Evolutionary conservation across 345 rosid species (phyloP), one percentile per base, ranked within the genome.

Genomic region (Acer saccharum): DNA sequence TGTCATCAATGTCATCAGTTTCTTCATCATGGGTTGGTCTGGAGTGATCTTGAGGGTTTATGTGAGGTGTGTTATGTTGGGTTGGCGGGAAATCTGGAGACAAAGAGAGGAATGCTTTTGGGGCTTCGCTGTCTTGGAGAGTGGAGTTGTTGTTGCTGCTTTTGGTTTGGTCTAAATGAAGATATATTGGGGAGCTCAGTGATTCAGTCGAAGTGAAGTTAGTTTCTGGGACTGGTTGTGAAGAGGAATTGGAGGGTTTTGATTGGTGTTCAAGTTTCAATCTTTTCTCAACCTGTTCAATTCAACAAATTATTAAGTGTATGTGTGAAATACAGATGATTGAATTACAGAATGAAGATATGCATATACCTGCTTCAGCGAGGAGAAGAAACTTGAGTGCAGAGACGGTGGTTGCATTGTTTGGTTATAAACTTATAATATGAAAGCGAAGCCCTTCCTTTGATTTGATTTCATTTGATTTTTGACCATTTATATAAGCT

Each of bases 261-360:
- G 81, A 32, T 58, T 20, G 76, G 43, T 21, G 55, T 79, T 86
- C 86, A 43, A 82, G 78, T 73, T 83, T 83, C 79, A 86, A 76
- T 73, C 89, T 82, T 82, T 85, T 86, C 79, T 88, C 84, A 32
- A 83, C 88, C 89, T 87, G 87, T 17, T 61, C 63, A 27, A 43
- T 60, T 60, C 3, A n/a, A 60, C 21, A 8, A 60, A 60, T n/a
- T 20, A 9, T 20, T 18, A 18, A 11, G 21, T 20, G 23, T 60
- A 60, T 0, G 64, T 2, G 10, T 60, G 12, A n/a, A 10, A 18
- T 60, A 60, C 13, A 48, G 52, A 75, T 27, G 46, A 7, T 21
- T 23, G 65, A 78, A n/a, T 66, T 29, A 57, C 1, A 65, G 20
- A 32, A 12, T 57, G 18, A 7, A 68, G 4, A 10, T 11, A 61